Base-by-base conservation (phyloP, 2,329 filamentous ascomycete species). In the Fusarium metavorans region DNA sequence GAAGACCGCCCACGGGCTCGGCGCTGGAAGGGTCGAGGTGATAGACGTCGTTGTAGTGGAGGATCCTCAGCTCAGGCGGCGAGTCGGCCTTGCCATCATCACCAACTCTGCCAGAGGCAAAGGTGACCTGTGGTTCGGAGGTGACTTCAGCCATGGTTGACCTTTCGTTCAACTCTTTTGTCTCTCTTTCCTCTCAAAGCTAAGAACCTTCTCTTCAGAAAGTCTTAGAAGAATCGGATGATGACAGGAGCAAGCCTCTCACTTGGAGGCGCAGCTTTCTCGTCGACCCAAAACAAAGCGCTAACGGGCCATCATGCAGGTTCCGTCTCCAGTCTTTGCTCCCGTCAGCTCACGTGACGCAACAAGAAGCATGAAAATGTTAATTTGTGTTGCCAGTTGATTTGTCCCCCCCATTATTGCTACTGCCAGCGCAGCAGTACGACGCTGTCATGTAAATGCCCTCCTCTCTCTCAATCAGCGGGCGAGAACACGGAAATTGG, bases 11-110 rank as follows among this genome's bases (percentile, higher is more conserved):
- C 3, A 95, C 91, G 1, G 95, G 95, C 80, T 97, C 94, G 18
- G 93, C 91, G 30, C 94, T 95, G 2, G 87, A 87, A 2, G 84
- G 81, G 76, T 97, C 95, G 64, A 98, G 90, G 78, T 98, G 95
- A 82, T 98, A 98, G 70, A 98, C 95, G 84, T 98, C 95, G 83
- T 98, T 98, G 87, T 93, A 98, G 84, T 98, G 95, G 35, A 97
- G 82, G 65, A 98, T 84, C n/a, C 95, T 91, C 60, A 98, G 84
- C 81, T 95, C 93, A 52, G 94, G 93, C 16, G 65, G 68, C 35
- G 77, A 75, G 45, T 71, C 76, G 37, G 68, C 39, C 35, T 70
- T 45, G 41, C 67, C 74, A 34, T 65, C 68, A 27, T 64, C 65
- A 45, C 67, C 68, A 45, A 76, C 76, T 54, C 77, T 68, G 11